Conservation (phyloP, 75 land plant species). For the Pseudotsuga menziesii region DNA sequence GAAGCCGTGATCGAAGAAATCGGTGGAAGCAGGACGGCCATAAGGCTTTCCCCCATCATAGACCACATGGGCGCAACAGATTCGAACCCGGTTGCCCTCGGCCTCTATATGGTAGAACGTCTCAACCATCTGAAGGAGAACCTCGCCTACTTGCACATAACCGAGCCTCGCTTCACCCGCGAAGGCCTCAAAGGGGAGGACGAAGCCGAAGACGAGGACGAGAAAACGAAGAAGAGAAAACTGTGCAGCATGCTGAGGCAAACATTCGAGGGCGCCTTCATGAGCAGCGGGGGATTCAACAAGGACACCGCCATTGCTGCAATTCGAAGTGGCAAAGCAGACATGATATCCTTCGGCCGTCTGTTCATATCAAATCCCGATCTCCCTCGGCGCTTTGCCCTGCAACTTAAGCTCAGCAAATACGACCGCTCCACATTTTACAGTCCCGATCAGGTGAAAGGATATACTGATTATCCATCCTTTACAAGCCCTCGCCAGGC, state of each 20-base stretch:
- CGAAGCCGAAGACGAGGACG: slow-evolving; percentile 35
- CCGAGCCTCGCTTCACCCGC: slow-evolving; percentile 73
- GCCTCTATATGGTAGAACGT: background rate
- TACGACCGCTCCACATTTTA: slow-evolving; percentile 65
- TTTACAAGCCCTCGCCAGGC: slow-evolving; percentile 11
- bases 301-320: slow-evolving; percentile 62
- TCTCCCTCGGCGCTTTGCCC: slow-evolving; percentile 41
- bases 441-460: slow-evolving; percentile 65
- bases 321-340: slow-evolving; percentile 55
- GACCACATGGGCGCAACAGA: slow-evolving; percentile 23
- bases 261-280: slow-evolving; percentile 55
- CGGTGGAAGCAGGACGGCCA: slow-evolving; percentile 13
- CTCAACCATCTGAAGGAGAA: slow-evolving; percentile 11
- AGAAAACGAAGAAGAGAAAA: slow-evolving; percentile 10
- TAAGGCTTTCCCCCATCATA: slow-evolving; percentile 18
- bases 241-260: slow-evolving; percentile 29
- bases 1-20: slow-evolving; percentile 11
- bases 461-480: slow-evolving; percentile 74
- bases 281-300: slow-evolving; percentile 65
- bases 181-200: slow-evolving; percentile 37
- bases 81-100: slow-evolving; percentile 16
- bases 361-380: slow-evolving; percentile 79
- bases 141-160: slow-evolving; percentile 72
- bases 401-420: slow-evolving; percentile 38
- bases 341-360: slow-evolving; percentile 72